Evolutionary conservation across 2,329 filamentous ascomycete species (phyloP).

Genomic region (Cryphonectria carpinicola): DNA sequence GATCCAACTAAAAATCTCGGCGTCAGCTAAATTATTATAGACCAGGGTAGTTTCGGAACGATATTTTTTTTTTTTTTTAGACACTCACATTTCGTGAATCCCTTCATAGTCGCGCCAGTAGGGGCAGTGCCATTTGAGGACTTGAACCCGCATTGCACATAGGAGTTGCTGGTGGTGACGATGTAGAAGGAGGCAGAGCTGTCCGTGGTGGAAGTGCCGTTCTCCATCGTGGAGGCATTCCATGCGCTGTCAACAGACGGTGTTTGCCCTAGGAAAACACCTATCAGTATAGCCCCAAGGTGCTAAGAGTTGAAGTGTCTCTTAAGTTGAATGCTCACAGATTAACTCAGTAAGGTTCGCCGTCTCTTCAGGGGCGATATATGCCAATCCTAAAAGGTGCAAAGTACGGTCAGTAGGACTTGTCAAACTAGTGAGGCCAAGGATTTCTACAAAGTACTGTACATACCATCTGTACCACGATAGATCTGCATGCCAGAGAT

Average conservation of each 20-base stretch:
- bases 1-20: neutral
- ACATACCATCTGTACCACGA: slow-evolving; percentile 17
- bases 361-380: slow-evolving; percentile 9
- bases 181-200: slow-evolving; percentile 20
- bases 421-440: neutral
- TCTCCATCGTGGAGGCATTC: slow-evolving; percentile 16
- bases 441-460: neutral
- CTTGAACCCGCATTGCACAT: slow-evolving; percentile 19
- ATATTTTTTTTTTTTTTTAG: neutral
- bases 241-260: slow-evolving; percentile 13
- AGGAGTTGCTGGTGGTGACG: slow-evolving; percentile 7
- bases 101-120: slow-evolving; percentile 11
- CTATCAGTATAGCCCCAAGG: neutral
- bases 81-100: slow-evolving; percentile 20
- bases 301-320: neutral
- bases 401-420: neutral
- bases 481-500: slow-evolving; percentile 21
- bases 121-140: slow-evolving; percentile 11
- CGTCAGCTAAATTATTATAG: neutral
- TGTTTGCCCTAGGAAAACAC: neutral
- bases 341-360: slow-evolving; percentile 21
- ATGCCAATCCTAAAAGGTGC: slow-evolving; percentile 14
- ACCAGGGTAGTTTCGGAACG: neutral
- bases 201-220: neutral
- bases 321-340: slow-evolving; percentile 6